Conservation (phyloP, 208 protist genomes). For the Acanthamoeba culbertsoni region DNA sequence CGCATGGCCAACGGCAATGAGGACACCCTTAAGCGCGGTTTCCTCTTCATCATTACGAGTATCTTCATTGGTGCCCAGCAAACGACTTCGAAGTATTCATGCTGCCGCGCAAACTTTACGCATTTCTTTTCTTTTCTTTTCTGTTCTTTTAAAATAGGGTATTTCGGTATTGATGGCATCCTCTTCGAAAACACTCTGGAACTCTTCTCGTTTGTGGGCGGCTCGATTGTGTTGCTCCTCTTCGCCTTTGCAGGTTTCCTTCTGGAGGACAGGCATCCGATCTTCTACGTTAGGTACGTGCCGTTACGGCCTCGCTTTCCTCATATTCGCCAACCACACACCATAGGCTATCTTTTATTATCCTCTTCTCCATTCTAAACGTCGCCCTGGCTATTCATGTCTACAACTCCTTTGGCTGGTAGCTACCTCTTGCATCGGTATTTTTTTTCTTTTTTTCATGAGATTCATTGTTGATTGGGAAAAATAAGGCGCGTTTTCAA, state of each 20-base stretch:
- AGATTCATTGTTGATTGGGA: not conserved
- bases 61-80: not conserved
- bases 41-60: slow-evolving; percentile 3
- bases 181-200: not conserved
- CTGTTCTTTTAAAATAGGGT: no score
- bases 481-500: not conserved
- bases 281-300: not conserved
- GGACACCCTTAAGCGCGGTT: not conserved
- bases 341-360: not conserved
- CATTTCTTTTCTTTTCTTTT: no score
- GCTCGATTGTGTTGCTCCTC: not conserved
- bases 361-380: not conserved
- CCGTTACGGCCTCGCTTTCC: not conserved
- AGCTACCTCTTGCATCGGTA: not conserved
- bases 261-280: not conserved
- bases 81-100: no score
- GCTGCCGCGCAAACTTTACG: no score
- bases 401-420: slow-evolving; percentile 27
- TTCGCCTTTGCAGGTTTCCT: not conserved
- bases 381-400: not conserved
- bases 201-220: not conserved
- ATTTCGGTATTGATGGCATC: not conserved
- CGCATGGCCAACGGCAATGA: not conserved
- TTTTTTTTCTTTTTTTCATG: not conserved
- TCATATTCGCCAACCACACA: not conserved